Conservation (phyloP, 768 basidiomycete genomes). For the Tricholoma matsutake region DNA sequence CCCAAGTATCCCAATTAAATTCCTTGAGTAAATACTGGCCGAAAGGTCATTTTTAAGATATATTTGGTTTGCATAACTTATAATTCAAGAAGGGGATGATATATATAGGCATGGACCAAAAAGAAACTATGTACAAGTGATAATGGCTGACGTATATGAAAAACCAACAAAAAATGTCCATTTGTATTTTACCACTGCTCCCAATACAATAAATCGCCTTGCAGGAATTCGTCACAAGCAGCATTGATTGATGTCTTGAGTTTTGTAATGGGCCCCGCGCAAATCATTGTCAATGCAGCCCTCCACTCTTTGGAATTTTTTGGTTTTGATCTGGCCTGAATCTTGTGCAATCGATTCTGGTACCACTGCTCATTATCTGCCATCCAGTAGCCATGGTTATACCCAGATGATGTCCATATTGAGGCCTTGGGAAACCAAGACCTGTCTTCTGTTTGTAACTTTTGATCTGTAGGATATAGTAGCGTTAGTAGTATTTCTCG, state of each 20-base stretch:
- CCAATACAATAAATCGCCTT: not conserved
- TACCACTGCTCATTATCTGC: too few relatives aligned
- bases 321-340: too few relatives aligned
- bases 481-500: too few relatives aligned
- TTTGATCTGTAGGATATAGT: too few relatives aligned
- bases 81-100: too few relatives aligned
- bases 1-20: too few relatives aligned
- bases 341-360: too few relatives aligned
- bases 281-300: not conserved
- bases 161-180: not conserved
- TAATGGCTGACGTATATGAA: not conserved
- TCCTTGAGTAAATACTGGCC: too few relatives aligned
- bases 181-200: not conserved
- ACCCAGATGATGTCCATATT: not conserved
- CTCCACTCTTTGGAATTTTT: too few relatives aligned
- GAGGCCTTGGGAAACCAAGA: slow-evolving; percentile 6
- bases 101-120: not conserved
- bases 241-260: not conserved
- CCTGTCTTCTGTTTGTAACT: slow-evolving; percentile 1
- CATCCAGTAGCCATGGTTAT: too few relatives aligned
- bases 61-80: too few relatives aligned
- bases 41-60: too few relatives aligned
- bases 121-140: not conserved
- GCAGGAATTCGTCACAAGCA: not conserved
- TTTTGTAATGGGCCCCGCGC: not conserved